Evolutionary conservation across 352 stramenopile genomes (phyloP).

Genomic region (Ophiocytium majus): DNA sequence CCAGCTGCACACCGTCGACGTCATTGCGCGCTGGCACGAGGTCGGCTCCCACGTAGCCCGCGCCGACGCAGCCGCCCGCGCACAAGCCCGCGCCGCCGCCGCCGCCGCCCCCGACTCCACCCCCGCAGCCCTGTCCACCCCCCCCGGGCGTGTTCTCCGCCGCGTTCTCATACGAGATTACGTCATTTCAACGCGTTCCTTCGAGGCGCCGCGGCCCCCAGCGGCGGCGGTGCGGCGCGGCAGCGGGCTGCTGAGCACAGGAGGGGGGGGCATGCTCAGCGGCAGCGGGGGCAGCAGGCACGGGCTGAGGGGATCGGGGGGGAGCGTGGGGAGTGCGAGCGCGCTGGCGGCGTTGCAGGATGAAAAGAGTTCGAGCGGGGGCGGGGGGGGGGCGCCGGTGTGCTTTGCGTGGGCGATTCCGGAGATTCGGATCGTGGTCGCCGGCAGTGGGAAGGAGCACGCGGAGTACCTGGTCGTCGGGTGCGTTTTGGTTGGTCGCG

Average conservation of each 20-base stretch:
- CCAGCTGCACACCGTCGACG: constrained; percentile 10
- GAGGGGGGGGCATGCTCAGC: too few relatives aligned
- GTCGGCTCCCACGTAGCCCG: neutral
- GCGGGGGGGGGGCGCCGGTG: neutral
- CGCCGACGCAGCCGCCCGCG: neutral
- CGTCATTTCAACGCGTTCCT: constrained; percentile 8
- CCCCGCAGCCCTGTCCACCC: too few relatives aligned
- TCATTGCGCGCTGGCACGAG: constrained; percentile 20
- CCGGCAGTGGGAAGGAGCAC: neutral
- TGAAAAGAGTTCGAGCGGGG: neutral
- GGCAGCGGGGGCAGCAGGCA: neutral
- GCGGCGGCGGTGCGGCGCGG: neutral
- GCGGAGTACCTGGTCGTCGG: constrained; percentile 16
- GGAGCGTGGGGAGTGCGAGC: neutral
- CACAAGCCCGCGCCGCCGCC: neutral
- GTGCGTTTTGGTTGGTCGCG: too few relatives aligned
- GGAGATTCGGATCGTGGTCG: neutral
- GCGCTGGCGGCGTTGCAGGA: constrained; percentile 11
- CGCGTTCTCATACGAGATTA: constrained; percentile 2
- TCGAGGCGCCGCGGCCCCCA: neutral
- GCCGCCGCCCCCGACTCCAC: neutral
- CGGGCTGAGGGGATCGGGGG: neutral
- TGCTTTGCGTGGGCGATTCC: constrained; percentile 18
- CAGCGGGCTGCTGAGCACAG: neutral
- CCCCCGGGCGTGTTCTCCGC: neutral